These are phyloP conservation scores for Fennellomyces sp. DNA, from an alignment of 371 early-diverging fungal species.

Conservation along the genomic window DNA sequence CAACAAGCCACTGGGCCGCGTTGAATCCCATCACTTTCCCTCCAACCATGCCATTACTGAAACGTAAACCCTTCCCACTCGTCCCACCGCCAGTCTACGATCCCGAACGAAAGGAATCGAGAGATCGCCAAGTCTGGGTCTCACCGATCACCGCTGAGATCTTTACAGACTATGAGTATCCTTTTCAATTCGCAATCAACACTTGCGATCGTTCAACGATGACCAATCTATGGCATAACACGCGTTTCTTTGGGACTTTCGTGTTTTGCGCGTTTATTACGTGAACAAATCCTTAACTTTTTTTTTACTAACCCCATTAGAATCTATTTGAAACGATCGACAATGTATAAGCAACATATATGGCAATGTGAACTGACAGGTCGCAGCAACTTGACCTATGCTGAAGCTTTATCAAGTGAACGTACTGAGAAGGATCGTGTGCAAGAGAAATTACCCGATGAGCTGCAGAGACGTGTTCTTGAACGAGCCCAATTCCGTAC, in stretches of 20 bases:
- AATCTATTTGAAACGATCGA: slow-evolving; percentile 70
- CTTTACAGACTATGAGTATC: slow-evolving; percentile 58
- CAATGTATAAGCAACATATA: slow-evolving; percentile 68
- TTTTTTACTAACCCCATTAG: slow-evolving; percentile 38
- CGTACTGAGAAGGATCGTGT: slow-evolving; percentile 56
- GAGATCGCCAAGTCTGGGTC: slow-evolving; percentile 70
- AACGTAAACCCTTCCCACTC: slow-evolving; percentile 51
- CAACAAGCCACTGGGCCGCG: too few relatives aligned
- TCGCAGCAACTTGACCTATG: slow-evolving; percentile 73
- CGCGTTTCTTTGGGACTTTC: background rate
- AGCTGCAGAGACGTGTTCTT: slow-evolving; percentile 66
- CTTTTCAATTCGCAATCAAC: background rate
- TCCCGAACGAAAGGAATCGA: slow-evolving; percentile 39
- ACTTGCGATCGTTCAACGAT: slow-evolving; percentile 8
- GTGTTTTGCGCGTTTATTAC: slow-evolving; percentile 3
- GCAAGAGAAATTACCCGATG: slow-evolving; percentile 66
- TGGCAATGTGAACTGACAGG: slow-evolving; percentile 87
- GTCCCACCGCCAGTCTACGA: slow-evolving; percentile 49
- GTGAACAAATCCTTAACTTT: background rate
- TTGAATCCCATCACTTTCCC: background rate
- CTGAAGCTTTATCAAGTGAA: slow-evolving; percentile 80
- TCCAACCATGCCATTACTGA: slow-evolving; percentile 59
- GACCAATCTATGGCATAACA: background rate
- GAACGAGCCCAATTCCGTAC: slow-evolving; percentile 74
- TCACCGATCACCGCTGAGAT: slow-evolving; percentile 83